Percentiles rank a stretch among this genome's conserved stretches.
phyloP scores from a whole-genome alignment of 2,329 filamentous ascomycete species.

The Hypoxylon sp. region DNA sequence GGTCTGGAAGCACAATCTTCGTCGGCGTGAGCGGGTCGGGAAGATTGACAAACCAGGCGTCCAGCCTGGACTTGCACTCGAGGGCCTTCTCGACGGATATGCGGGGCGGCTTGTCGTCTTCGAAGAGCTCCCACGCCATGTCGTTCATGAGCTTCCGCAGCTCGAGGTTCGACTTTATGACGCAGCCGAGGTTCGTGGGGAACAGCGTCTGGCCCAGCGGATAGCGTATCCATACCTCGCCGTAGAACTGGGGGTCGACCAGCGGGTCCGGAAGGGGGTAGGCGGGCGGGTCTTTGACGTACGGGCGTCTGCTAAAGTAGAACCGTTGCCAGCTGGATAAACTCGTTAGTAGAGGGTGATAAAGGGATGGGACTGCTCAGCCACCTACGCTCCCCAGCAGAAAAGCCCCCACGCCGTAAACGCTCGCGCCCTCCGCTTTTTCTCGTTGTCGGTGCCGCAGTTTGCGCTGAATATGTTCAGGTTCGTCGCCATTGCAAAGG shows the following conservation, averaged over 20 bases:
- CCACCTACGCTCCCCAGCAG: conserved; percentile 51
- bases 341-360: neutral
- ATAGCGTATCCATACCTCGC: conserved; percentile 51
- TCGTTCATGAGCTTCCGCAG: conserved; percentile 49
- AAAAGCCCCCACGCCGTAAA: conserved; percentile 54
- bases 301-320: conserved; percentile 46
- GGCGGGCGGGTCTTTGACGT: conserved; percentile 44
- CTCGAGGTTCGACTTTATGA: conserved; percentile 49
- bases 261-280: conserved; percentile 48
- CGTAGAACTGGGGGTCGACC: conserved; percentile 48
- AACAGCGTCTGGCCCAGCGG: conserved; percentile 43
- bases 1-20: conserved; percentile 48
- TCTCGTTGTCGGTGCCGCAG: conserved; percentile 31
- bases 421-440: conserved; percentile 44
- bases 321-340: conserved; percentile 44
- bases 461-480: conserved; percentile 50
- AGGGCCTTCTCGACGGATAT: conserved; percentile 40
- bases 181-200: conserved; percentile 45
- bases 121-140: conserved; percentile 42
- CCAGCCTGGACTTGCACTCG: conserved; percentile 42
- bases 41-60: conserved; percentile 43
- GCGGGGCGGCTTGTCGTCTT: conserved; percentile 22
- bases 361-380: neutral
- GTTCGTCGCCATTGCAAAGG: conserved; percentile 51
- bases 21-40: conserved; percentile 47